phyloP scores from a whole-genome alignment of 345 rosid species.

The Eucalyptus paniculata region DNA sequence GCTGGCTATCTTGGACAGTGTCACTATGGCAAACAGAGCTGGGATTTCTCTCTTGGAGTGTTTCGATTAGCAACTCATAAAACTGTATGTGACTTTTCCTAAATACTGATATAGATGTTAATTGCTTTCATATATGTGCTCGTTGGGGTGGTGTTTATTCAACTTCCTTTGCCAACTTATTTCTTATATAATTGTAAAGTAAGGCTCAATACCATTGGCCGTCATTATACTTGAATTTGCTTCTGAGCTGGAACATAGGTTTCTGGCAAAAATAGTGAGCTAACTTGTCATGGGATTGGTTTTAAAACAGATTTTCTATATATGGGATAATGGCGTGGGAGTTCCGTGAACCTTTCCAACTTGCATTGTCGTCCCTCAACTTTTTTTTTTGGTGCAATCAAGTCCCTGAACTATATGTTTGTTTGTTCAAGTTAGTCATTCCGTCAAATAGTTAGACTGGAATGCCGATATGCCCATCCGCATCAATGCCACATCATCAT shows the following conservation, averaged over 20 bases:
- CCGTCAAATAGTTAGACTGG: too few species aligned
- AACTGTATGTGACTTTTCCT: slow-evolving; percentile 48
- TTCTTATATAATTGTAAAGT: not conserved
- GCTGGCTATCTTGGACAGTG: slow-evolving; percentile 82
- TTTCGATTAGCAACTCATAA: slow-evolving; percentile 72
- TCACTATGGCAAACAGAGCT: slow-evolving; percentile 76
- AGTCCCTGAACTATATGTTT: not conserved
- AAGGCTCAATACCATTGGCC: too few species aligned
- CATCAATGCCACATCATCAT: not conserved
- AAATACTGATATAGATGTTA: not conserved
- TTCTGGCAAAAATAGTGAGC: too few species aligned
- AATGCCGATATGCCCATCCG: not conserved
- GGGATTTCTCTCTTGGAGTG: slow-evolving; percentile 79
- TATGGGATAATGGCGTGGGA: too few species aligned
- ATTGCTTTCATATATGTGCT: not conserved
- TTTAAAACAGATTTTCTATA: too few species aligned
- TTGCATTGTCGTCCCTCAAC: too few species aligned
- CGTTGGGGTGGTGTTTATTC: not conserved
- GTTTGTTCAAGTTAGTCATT: too few species aligned
- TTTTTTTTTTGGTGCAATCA: not conserved
- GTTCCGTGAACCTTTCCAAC: too few species aligned
- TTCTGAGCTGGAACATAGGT: too few species aligned
- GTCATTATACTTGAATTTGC: too few species aligned
- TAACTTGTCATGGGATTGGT: too few species aligned
- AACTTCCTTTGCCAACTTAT: not conserved